Base-by-base conservation (phyloP, 2,329 filamentous ascomycete species). In the Pseudocercospora vitis region DNA sequence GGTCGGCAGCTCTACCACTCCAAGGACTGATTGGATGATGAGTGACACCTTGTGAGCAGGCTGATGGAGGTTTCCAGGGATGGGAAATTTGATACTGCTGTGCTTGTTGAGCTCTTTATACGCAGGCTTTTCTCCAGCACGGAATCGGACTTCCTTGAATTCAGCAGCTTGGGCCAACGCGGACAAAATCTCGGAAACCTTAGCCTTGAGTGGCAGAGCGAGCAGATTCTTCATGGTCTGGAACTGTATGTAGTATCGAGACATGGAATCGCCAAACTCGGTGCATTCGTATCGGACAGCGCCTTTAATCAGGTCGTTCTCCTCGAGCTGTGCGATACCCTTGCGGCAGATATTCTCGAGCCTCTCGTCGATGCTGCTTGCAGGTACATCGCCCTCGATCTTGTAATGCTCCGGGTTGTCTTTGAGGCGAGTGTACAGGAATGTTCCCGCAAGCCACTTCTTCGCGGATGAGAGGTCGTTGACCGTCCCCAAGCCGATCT, bases 211-310 rank as follows among this genome's bases (percentile, higher is more conserved):
- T n/a, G 81, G 79, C 48, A 94, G 75, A 0, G 75, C 74, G 37
- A 92, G 72, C 11, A 95, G 76, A 1, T 77, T 69, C 62, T 84
- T 86, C 88, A 94, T 95, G 0, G 89, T 94, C 31, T 86, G 80
- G 62, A 91, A 91, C 18, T 82, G 82, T 2, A 94, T 76, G 73
- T 89, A 92, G 68, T 92, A 95, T 44, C 83, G 81, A 37, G 89
- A 87, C 89, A 95, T 95, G 3, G 86, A 86, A 52, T 86, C 79
- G 1, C 89, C 89, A 64, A 87, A 89, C 45, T 85, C 82, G 0
- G 88, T 92, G 39, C 82, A 83, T 21, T 72, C 76, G 44, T 92
- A 78, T 3, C 71, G 71, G 0, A 75, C 67, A 8, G 66, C 57
- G 5, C 65, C 69, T 1, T 75, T 76, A 9, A 91, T 75, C 5